Conservation (phyloP, 2,329 filamentous ascomycete genomes). For the Alternaria sp. region DNA sequence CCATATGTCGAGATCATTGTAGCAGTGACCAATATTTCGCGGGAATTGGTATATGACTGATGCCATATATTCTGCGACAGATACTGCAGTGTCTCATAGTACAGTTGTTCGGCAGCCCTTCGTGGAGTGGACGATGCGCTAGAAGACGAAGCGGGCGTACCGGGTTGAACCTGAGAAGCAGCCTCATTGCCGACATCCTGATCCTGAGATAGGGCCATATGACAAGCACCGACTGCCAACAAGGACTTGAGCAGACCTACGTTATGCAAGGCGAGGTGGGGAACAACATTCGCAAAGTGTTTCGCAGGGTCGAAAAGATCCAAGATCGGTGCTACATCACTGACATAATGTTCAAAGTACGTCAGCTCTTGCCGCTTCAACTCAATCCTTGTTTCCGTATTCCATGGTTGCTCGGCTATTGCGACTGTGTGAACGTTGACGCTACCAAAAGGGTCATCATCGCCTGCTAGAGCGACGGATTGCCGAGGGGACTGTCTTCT, state of each 20-base stretch:
- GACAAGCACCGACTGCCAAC: conserved; percentile 61
- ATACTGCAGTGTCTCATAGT: conserved; percentile 68
- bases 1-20: conserved; percentile 65
- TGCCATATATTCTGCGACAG: conserved; percentile 65
- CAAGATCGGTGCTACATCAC: conserved; percentile 47
- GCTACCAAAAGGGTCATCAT: conserved; percentile 1
- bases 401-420: conserved; percentile 31
- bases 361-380: conserved; percentile 46
- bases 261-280: conserved; percentile 57
- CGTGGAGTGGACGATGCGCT: conserved; percentile 33
- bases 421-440: conserved; percentile 4
- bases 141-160: conserved; percentile 19
- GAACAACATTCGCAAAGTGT: conserved; percentile 45
- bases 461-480: conserved; percentile 37
- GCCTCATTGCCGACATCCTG: conserved; percentile 24
- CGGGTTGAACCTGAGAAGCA: conserved; percentile 33
- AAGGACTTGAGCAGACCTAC: conserved; percentile 64
- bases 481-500: conserved; percentile 45
- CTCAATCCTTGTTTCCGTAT: conserved; percentile 24
- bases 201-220: conserved; percentile 52
- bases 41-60: conserved; percentile 62
- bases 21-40: conserved; percentile 64
- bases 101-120: conserved; percentile 58
- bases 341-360: conserved; percentile 50
- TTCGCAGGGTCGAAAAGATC: conserved; percentile 54